Evolutionary conservation across 2,329 filamentous ascomycete species (phyloP).

Genomic region (Scedosporium minutisporum): DNA sequence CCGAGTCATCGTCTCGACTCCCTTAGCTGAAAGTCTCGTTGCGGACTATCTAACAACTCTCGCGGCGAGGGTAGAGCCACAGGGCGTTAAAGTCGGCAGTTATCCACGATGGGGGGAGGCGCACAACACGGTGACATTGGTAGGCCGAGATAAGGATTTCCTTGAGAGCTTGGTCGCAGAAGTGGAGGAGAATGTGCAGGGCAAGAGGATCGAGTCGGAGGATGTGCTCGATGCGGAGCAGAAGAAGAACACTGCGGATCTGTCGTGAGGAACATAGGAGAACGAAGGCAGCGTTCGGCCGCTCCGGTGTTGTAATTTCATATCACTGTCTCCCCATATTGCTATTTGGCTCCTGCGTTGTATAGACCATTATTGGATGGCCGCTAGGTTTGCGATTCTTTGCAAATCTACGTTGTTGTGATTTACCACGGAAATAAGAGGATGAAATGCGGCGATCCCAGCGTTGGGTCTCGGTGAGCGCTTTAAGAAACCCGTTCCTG

Average conservation of each 20-base stretch:
- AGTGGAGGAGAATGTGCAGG: slow-evolving; percentile 67
- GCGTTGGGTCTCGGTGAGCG: slow-evolving; percentile 1
- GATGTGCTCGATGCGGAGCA: slow-evolving; percentile 53
- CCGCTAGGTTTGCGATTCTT: neutral
- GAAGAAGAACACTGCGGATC: neutral
- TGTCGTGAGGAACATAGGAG: neutral
- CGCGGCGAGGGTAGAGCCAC: slow-evolving; percentile 60
- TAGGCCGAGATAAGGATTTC: slow-evolving; percentile 62
- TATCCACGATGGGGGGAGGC: slow-evolving; percentile 89
- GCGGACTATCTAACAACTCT: slow-evolving; percentile 76
- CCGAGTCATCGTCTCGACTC: slow-evolving; percentile 77
- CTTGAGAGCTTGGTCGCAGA: slow-evolving; percentile 61
- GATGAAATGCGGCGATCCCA: neutral
- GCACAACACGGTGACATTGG: slow-evolving; percentile 82
- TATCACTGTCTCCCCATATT: neutral
- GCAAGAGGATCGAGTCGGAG: slow-evolving; percentile 59
- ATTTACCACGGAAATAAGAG: neutral
- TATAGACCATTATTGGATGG: too few relatives aligned
- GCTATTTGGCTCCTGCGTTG: neutral
- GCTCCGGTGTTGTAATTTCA: neutral
- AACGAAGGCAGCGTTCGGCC: neutral
- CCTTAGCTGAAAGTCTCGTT: slow-evolving; percentile 74
- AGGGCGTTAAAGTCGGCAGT: slow-evolving; percentile 85
- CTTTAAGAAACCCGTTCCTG: neutral
- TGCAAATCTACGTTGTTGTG: neutral